Evolutionary conservation across 148 eudicot species (phyloP), one percentile per base, ranked within the genome.

Genomic region (Linanthus parryae): DNA sequence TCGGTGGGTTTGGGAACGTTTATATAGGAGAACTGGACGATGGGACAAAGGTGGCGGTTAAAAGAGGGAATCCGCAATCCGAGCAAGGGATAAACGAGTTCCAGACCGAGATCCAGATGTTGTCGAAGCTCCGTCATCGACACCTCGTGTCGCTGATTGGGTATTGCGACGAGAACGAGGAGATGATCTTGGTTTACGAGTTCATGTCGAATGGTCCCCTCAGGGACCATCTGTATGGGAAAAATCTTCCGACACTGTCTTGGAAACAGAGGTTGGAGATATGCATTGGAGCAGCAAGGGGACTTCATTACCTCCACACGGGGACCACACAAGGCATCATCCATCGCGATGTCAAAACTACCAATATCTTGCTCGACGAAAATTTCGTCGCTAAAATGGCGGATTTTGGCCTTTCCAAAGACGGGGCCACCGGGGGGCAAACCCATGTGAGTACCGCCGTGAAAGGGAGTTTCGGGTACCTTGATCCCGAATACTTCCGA

Each of bases 401-500:
- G 6, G 80, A 75, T 53, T 75, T 75, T n/a, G n/a, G n/a, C n/a
- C 52, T 71, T 41, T 75, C 86, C 0, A 80, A 74, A 44, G 65
- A 63, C 7, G 82, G 70, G 1, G 74, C 86, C 10, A 39, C 51
- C 1, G 44, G 67, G 0, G 39, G 66, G 12, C 79, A 70, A 42
- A 67, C 83, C 7, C 83, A 81, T 25, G 84, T 79, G 8, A 82
- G 89, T 57, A 82, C 84, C 0, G 78, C 88, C 0, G 83, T 81
- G 54, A 90, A 90, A 61, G 97, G 97, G 1, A 85, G 95, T 33
- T 90, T 90, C 24, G 95, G 97, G 42, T 91, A 91, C 28, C 75
- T 91, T 1, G 97, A 91, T 45, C 97, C 97, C 0, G 97, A 91
- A 61, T 91, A 91, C 67, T 91, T 91, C 69, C 61, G 95, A 15